Percentiles rank a stretch among this genome's conserved stretches.
Conservation (phyloP, 2,329 filamentous ascomycete genomes). For the Aspergillus transmontanensis region DNA sequence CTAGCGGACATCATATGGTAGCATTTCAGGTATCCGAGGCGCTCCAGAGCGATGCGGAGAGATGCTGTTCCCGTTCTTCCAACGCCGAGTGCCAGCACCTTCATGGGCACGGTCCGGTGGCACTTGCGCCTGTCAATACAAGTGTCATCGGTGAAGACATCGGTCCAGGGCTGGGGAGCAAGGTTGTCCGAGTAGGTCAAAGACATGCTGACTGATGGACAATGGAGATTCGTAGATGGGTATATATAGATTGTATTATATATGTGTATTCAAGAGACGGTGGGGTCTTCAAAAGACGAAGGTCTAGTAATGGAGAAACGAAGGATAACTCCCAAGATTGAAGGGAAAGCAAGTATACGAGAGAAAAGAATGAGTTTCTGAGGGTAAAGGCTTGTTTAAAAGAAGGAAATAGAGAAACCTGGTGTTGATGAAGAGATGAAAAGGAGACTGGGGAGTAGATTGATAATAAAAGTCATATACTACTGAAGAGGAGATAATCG, state of each 20-base stretch:
- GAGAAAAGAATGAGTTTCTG: background rate
- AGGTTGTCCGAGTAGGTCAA: constrained; percentile 40
- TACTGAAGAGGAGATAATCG: constrained; percentile 12
- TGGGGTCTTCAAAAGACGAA: background rate
- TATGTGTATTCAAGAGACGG: background rate
- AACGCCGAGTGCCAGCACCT: constrained; percentile 69
- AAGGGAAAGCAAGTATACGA: background rate
- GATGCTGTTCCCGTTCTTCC: constrained; percentile 72
- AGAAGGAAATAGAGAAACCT: background rate
- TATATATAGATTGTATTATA: background rate
- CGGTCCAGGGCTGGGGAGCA: constrained; percentile 44
- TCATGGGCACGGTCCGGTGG: constrained; percentile 70
- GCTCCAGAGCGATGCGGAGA: constrained; percentile 65
- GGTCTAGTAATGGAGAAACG: background rate
- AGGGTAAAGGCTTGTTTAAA: background rate
- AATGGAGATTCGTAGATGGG: background rate
- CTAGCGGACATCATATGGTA: constrained; percentile 75
- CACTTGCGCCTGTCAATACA: constrained; percentile 69
- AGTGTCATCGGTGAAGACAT: constrained; percentile 63
- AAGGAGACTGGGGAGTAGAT: constrained; percentile 1
- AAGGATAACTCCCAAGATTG: background rate
- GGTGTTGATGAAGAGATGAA: background rate
- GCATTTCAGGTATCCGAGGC: constrained; percentile 67
- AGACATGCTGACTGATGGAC: constrained; percentile 30
- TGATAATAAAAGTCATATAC: background rate